Evolutionary conservation across 352 stramenopile genomes (phyloP), one percentile per base, ranked within the genome.

Genomic region (Phytophthora melonis): DNA sequence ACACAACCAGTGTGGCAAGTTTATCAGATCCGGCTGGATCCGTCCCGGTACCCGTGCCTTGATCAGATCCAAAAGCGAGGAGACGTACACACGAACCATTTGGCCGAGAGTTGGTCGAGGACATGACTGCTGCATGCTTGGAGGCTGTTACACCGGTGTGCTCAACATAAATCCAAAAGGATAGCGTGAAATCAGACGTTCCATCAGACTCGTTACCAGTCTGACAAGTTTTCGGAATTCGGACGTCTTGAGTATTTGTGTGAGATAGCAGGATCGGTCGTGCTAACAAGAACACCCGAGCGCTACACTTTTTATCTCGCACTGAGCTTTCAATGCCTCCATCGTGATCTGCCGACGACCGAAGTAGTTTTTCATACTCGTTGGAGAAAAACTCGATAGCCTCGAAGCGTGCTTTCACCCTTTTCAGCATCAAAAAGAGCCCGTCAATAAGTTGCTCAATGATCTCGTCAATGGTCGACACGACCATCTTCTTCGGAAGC

Each of bases 381-480:
- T 59, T 16, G 27, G 58, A 61, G 9, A 43, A 68, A 3, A 27
- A 11, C 41, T 50, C 43, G 11, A 78, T 30, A n/a, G 23, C 3
- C 0, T 75, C 50, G 3, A 86, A 41, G 21, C 72, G 56, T 1
- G 25, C 45, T 57, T 69, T 75, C 1, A 62, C 50, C 30, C 61
- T 75, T 50, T 73, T 47, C 41, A 90, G 25, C 70, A 78, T 70
- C 8, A 67, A 30, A 50, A 81, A 84, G n/a, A 90, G 47, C 5
- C 80, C 55, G 3, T 83, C 74, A 18, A 73, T 72, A 36, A 88
- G 67, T 59, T 80, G 76, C 3, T 84, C 77, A 30, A 88, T 75
- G 27, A 75, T 86, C 50, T 88, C 73, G 13, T 75, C 70, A 34
- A 86, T 66, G 9, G 76, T 84, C 1, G 70, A 73, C 19, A 86